A percentile compares a stretch with the other conserved stretches of the same genome.
phyloP scores from a whole-genome alignment of 1,284 basidiomycete genomes.

The Leccinum fallax region DNA sequence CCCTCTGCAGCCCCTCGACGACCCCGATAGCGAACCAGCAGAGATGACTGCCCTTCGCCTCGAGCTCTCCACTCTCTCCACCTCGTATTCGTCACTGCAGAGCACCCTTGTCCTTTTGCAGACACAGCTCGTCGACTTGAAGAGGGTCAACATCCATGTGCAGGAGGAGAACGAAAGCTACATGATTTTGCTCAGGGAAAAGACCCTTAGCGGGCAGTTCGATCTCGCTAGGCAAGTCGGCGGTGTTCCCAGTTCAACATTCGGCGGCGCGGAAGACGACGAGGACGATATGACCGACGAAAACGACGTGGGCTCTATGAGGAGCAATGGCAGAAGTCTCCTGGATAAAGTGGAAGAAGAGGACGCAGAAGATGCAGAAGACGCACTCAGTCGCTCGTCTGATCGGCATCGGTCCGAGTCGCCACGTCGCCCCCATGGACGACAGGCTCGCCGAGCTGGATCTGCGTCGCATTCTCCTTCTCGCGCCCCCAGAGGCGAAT shows the following conservation, averaged over 20 bases:
- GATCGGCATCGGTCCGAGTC: constrained; percentile 42
- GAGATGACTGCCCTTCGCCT: constrained; percentile 81
- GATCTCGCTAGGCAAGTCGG: constrained; percentile 72
- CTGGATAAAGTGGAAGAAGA: constrained; percentile 63
- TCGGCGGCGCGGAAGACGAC: constrained; percentile 46
- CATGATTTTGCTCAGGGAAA: constrained; percentile 87
- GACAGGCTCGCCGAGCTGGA: constrained; percentile 55
- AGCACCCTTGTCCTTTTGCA: constrained; percentile 76
- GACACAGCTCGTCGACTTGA: constrained; percentile 74
- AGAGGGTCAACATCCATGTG: constrained; percentile 77
- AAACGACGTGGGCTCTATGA: constrained; percentile 54
- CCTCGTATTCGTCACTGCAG: constrained; percentile 77
- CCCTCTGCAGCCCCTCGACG: constrained; percentile 48
- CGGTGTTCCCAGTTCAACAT: constrained; percentile 43
- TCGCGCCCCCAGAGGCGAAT: constrained; percentile 61
- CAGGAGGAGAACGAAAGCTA: constrained; percentile 96
- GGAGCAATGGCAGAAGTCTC: constrained; percentile 56
- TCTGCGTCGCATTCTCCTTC: constrained; percentile 51
- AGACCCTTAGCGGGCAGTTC: constrained; percentile 85
- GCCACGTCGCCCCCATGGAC: constrained; percentile 46
- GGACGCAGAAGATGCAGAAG: constrained; percentile 29
- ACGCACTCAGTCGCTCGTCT: constrained; percentile 37
- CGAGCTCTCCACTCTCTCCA: constrained; percentile 79
- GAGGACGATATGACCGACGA: constrained; percentile 50
- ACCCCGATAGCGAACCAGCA: constrained; percentile 72